Conservation (phyloP, 345 rosid species). For the Hirschfeldia incana region DNA sequence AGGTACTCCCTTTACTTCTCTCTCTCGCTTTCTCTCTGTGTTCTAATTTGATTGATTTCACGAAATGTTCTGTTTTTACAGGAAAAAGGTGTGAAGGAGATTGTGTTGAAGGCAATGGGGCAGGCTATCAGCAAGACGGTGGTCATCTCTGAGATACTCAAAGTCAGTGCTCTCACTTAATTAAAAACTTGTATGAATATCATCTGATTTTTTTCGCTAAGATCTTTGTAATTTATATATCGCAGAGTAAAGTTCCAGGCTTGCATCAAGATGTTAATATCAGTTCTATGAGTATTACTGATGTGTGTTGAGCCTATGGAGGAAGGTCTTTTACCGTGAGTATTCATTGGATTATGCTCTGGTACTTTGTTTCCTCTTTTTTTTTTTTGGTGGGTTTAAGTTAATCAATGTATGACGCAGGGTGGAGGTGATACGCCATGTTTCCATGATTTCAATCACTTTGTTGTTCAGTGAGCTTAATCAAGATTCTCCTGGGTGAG, state of each 20-base stretch:
- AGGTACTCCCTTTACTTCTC: slow-evolving; percentile 35
- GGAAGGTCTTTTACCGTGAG: slow-evolving; percentile 93
- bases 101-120: slow-evolving; percentile 94
- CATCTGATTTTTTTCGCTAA: background rate
- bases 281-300: slow-evolving; percentile 89
- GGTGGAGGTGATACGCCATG: slow-evolving; percentile 92
- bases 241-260: slow-evolving; percentile 72
- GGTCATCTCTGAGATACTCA: slow-evolving; percentile 73
- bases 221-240: background rate
- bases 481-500: slow-evolving; percentile 73
- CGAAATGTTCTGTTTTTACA: slow-evolving; percentile 13
- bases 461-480: slow-evolving; percentile 73
- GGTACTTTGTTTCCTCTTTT: background rate
- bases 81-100: slow-evolving; percentile 69
- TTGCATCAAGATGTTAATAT: slow-evolving; percentile 89
- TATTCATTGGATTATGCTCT: slow-evolving; percentile 17
- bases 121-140: slow-evolving; percentile 96
- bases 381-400: background rate
- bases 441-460: slow-evolving; percentile 90
- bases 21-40: background rate
- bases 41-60: background rate
- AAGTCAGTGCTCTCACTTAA: slow-evolving; percentile 52
- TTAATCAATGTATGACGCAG: slow-evolving; percentile 51
- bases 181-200: background rate
- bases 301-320: slow-evolving; percentile 95